These are phyloP conservation scores for Orbilia brochopaga DNA, from an alignment of 2,329 filamentous ascomycete species.

Conservation along the genomic window DNA sequence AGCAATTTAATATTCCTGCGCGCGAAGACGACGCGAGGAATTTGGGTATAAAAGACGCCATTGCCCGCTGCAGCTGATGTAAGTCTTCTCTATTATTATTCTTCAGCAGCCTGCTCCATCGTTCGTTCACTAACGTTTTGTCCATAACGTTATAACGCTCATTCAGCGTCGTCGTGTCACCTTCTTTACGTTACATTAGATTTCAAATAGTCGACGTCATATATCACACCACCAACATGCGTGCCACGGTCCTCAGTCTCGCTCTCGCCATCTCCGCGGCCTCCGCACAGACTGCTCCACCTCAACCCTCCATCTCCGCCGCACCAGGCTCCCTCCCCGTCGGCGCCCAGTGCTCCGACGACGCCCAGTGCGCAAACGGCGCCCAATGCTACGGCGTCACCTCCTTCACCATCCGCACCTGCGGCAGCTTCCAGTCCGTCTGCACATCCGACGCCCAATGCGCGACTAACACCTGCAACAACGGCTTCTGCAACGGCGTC, in stretches of 20 bases:
- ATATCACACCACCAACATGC: constrained; percentile 24
- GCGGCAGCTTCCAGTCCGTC: neutral
- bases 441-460: neutral
- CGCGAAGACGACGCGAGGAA: too few species aligned
- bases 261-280: constrained; percentile 10
- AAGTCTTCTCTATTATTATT: too few species aligned
- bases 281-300: neutral
- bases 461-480: neutral
- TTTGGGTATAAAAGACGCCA: too few species aligned
- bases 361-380: neutral
- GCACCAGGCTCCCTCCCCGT: neutral
- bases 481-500: neutral
- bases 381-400: neutral
- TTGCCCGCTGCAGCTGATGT: too few species aligned
- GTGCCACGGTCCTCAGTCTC: constrained; percentile 24
- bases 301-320: neutral
- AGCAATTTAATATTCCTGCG: too few species aligned
- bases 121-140: too few species aligned
- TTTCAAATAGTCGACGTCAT: neutral
- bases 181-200: too few species aligned
- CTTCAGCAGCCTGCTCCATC: too few species aligned
- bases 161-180: too few species aligned
- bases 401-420: neutral
- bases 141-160: too few species aligned
- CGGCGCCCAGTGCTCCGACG: neutral